A percentile compares a stretch with the other conserved stretches of the same genome.
Evolutionary conservation across 805 yeast species (phyloP).

Genomic region (Nematodospora valgi): DNA sequence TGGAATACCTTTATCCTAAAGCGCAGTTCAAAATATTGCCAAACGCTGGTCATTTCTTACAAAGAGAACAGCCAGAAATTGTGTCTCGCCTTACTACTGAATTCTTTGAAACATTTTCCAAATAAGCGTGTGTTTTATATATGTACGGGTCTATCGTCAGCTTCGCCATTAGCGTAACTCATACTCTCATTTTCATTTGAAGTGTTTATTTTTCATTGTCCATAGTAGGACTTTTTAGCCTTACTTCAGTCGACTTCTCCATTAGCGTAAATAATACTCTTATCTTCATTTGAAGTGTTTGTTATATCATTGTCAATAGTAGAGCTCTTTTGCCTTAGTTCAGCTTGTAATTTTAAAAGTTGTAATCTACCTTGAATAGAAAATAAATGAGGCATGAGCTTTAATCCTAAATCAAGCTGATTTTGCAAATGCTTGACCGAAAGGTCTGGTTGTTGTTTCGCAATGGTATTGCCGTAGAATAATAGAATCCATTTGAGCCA

Average conservation of each 20-base stretch:
- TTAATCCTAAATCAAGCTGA: constrained; percentile 53
- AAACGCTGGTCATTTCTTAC: constrained; percentile 38
- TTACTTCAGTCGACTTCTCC: constrained; percentile 44
- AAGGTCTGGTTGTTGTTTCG: constrained; percentile 45
- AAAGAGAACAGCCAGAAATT: constrained; percentile 32
- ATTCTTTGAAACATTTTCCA: constrained; percentile 30
- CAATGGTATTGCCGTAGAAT: constrained; percentile 57
- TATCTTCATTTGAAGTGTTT: constrained; percentile 14
- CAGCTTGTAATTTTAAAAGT: constrained; percentile 71
- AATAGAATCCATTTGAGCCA: constrained; percentile 86
- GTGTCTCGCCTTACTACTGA: constrained; percentile 22
- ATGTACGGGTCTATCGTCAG: constrained; percentile 18
- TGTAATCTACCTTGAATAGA: constrained; percentile 85
- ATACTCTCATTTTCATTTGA: constrained; percentile 18
- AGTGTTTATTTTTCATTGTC: constrained; percentile 15
- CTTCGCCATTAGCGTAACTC: constrained; percentile 39
- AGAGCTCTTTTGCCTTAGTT: constrained; percentile 46
- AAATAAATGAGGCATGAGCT: constrained; percentile 61
- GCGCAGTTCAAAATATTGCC: constrained; percentile 22
- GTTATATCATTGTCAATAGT: constrained; percentile 16
- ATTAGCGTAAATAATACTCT: constrained; percentile 32
- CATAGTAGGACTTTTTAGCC: constrained; percentile 36
- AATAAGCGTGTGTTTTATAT: too few species aligned
- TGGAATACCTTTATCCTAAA: constrained; percentile 15
- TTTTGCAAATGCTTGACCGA: constrained; percentile 56